Evolutionary conservation across 1,284 basidiomycete genomes (phyloP), one percentile per base, ranked within the genome.

Genomic region (Apiotrichum akiyoshidainum): DNA sequence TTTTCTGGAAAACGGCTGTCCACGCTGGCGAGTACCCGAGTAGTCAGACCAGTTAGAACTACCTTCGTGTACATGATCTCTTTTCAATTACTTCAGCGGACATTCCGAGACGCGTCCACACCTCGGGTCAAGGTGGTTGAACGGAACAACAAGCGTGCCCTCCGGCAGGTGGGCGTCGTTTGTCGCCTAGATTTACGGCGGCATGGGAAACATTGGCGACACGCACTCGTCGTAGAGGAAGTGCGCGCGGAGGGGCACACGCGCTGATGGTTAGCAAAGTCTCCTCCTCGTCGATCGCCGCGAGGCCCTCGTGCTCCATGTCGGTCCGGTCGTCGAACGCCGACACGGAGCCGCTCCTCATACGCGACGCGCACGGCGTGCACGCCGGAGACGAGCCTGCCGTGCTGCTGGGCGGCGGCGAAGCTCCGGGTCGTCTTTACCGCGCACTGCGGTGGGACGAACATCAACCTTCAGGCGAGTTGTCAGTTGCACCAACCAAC

Each of bases 121-220:
- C n/a, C n/a, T n/a, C n/a, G n/a, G n/a, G n/a, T n/a, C n/a, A n/a
- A n/a, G n/a, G n/a, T n/a, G n/a, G n/a, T n/a, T n/a, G 16, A 73
- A 59, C 13, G 74, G 73, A 1, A 76, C 57, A 21, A 76, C 68
- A 16, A 70, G 54, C 0, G 72, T 72, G 1, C 74, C 73, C 14
- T 58, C 26, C 1, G 55, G 48, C 7, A 57, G 34, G n/a, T 47
- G 47, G 1, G 42, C 44, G 13, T 41, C 44, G 17, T 47, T 57
- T 22, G 64, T 41, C 3, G 68, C 46, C 49, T 71, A 66, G 33
- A 76, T 65, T 49, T 76, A 76, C n/a, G 73, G 73, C 54, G 68
- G 58, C 1, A 76, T 61, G 1, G 74, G 74, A 48, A 68, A 72
- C 2, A 34, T 72, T 69, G 14, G 71, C 69, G 9, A 54, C 35